A percentile compares a stretch with the other conserved stretches of the same genome.
phyloP scores from a whole-genome alignment of 2,329 filamentous ascomycete genomes.

The Aspergillus ochraceoroseus region DNA sequence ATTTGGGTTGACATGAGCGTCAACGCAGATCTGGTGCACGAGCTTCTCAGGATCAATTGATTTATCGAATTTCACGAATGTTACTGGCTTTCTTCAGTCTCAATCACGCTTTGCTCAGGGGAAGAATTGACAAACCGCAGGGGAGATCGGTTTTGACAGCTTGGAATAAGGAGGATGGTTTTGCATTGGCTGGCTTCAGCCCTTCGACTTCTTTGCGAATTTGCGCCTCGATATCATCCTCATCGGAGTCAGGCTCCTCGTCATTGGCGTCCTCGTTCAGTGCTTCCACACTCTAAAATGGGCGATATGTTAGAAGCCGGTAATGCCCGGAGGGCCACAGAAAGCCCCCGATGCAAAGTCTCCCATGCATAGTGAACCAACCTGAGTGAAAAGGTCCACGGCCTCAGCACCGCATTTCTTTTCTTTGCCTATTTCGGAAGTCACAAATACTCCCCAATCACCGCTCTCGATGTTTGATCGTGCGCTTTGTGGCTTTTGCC shows the following conservation, averaged over 20 bases:
- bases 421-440: constrained; percentile 59
- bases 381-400: constrained; percentile 54
- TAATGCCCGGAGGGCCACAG: not conserved
- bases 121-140: constrained; percentile 30
- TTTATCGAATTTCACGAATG: constrained; percentile 53
- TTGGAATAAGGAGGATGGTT: constrained; percentile 46
- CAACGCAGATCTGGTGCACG: constrained; percentile 55
- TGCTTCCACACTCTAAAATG: constrained; percentile 19
- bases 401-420: constrained; percentile 56
- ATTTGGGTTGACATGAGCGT: constrained; percentile 49
- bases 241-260: constrained; percentile 29
- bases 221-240: constrained; percentile 57
- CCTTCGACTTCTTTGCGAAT: constrained; percentile 55
- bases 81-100: constrained; percentile 19
- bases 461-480: constrained; percentile 42
- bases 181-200: constrained; percentile 47
- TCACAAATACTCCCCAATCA: constrained; percentile 60
- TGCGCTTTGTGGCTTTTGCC: constrained; percentile 26
- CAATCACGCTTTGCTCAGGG: constrained; percentile 1
- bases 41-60: constrained; percentile 58
- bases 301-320: not conserved
- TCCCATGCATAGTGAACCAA: constrained; percentile 27
- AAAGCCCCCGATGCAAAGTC: no score
- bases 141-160: constrained; percentile 53
- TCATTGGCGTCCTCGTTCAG: constrained; percentile 20